Conservation (phyloP, 441 rosid genomes). For the Syzygium malaccense region DNA sequence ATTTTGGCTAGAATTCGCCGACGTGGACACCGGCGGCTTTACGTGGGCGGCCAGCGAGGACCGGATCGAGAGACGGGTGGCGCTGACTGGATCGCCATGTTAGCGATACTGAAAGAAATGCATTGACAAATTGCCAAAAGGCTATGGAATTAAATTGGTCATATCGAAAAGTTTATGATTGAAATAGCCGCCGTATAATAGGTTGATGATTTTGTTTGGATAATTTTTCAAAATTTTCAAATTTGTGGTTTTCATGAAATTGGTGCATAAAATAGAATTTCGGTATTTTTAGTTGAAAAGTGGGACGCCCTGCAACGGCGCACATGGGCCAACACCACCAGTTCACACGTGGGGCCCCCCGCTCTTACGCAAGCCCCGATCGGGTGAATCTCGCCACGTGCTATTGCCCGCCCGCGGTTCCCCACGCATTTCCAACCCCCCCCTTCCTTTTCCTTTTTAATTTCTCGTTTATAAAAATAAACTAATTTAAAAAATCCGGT, state of each 20-base stretch:
- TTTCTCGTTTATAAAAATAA: not conserved
- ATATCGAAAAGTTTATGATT: accelerated
- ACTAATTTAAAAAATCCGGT: not conserved
- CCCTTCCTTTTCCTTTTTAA: not conserved
- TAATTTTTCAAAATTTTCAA: not conserved
- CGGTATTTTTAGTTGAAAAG: not conserved
- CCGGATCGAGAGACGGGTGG: not conserved
- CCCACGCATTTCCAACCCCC: not conserved
- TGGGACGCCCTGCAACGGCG: conserved; percentile 40
- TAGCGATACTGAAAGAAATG: accelerated
- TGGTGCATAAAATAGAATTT: no score
- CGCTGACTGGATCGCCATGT: no score
- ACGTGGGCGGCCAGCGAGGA: not conserved
- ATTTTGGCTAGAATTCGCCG: accelerated
- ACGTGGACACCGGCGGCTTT: accelerated
- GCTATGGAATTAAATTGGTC: accelerated
- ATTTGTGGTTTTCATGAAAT: no score
- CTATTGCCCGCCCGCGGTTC: conserved; percentile 19
- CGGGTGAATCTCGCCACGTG: conserved; percentile 7
- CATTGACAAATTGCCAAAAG: not conserved
- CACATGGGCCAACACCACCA: conserved; percentile 39
- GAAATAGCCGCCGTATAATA: accelerated
- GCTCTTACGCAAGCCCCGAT: not conserved
- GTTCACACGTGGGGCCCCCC: conserved; percentile 23
- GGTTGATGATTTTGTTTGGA: accelerated